A percentile compares a stretch with the other conserved stretches of the same genome.
Evolutionary conservation across 1,139 yeast species (phyloP).

Genomic region (Meyerozyma sp.): DNA sequence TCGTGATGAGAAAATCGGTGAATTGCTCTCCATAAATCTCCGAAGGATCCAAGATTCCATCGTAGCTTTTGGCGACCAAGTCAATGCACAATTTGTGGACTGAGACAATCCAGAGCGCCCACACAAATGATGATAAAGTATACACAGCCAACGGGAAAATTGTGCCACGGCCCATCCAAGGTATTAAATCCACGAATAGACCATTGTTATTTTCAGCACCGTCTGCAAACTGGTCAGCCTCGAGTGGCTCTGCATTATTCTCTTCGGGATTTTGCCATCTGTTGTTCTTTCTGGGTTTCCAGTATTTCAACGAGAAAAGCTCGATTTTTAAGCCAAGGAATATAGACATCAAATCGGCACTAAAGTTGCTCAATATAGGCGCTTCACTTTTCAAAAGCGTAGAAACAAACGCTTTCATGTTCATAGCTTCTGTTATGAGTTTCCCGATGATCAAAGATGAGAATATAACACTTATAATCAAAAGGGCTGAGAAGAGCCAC

Average conservation of each 20-base stretch:
- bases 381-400: background rate
- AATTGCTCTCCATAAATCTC: background rate
- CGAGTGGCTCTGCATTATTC: background rate
- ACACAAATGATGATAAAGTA: constrained; percentile 4
- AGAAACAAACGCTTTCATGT: background rate
- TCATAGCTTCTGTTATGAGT: constrained; percentile 7
- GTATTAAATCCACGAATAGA: background rate
- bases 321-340: constrained; percentile 17
- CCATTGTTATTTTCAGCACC: background rate
- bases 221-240: background rate
- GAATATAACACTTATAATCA: constrained; percentile 33
- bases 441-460: constrained; percentile 36
- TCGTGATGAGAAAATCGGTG: constrained; percentile 9
- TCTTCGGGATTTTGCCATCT: background rate
- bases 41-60: constrained; percentile 2
- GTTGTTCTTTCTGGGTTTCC: background rate
- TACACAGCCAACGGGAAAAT: background rate
- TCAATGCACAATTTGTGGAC: constrained; percentile 23
- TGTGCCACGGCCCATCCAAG: background rate
- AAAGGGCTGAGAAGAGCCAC: constrained; percentile 65
- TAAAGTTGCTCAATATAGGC: background rate
- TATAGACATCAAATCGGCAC: constrained; percentile 20
- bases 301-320: constrained; percentile 4
- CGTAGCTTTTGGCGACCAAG: constrained; percentile 13
- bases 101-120: constrained; percentile 18